These are phyloP conservation scores for Eragrostis tef DNA, from an alignment of 202 grass and related monocot genomes.

Conservation along the genomic window DNA sequence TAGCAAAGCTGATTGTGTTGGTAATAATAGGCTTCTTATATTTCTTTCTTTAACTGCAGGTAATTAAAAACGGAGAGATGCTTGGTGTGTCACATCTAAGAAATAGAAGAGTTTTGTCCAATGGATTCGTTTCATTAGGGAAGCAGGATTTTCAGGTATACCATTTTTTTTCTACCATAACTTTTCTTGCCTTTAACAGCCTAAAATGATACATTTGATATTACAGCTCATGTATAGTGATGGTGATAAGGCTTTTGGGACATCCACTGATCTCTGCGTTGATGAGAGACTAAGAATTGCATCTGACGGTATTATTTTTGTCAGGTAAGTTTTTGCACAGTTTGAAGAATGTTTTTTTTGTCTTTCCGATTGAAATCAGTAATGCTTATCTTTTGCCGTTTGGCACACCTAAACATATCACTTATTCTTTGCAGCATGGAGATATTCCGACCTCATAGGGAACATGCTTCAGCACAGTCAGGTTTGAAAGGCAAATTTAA, in stretches of 20 bases:
- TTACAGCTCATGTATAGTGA: slow-evolving; percentile 98
- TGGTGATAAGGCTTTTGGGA: slow-evolving; percentile 95
- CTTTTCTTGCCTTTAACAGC: slow-evolving; percentile 46
- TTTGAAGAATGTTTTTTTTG: slow-evolving; percentile 39
- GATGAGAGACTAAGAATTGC: slow-evolving; percentile 92
- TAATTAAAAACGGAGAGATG: slow-evolving; percentile 99
- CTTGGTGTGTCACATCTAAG: slow-evolving; percentile 97
- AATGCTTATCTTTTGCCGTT: slow-evolving; percentile 26
- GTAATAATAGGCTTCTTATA: slow-evolving; percentile 32
- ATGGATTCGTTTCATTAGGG: slow-evolving; percentile 89
- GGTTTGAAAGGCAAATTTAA: slow-evolving; percentile 94
- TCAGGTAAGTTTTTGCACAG: slow-evolving; percentile 64
- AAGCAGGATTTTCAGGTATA: slow-evolving; percentile 85
- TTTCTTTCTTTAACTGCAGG: slow-evolving; percentile 61
- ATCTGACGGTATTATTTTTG: slow-evolving; percentile 91
- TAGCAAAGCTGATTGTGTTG: neutral
- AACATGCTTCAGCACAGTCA: slow-evolving; percentile 62
- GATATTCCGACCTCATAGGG: slow-evolving; percentile 71
- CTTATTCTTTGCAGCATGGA: slow-evolving; percentile 78
- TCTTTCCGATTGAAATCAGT: slow-evolving; percentile 30
- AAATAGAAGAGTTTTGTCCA: slow-evolving; percentile 94
- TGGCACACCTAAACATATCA: neutral
- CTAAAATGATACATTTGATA: slow-evolving; percentile 45
- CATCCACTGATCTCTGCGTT: slow-evolving; percentile 87
- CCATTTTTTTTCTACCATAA: slow-evolving; percentile 40